A percentile compares a stretch with the other conserved stretches of the same genome.
phyloP scores from a whole-genome alignment of 192 early-diverging fungal species.

The Entomortierella parvispora region DNA sequence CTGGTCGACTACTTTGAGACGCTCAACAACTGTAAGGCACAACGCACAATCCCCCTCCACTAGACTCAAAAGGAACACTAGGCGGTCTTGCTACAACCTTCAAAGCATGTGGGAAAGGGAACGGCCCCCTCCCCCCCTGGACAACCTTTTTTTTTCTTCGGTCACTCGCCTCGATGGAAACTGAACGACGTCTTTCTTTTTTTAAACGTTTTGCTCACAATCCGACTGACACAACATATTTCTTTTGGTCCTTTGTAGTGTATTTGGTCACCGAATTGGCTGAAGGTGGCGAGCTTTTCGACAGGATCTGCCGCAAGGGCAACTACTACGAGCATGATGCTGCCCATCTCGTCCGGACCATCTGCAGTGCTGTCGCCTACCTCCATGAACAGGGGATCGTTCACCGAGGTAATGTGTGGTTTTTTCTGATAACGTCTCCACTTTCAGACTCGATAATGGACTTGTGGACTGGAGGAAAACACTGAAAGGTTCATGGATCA shows the following conservation, averaged over 20 bases:
- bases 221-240: background rate
- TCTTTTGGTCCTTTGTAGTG: constrained; percentile 45
- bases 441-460: background rate
- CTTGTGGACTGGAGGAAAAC: background rate
- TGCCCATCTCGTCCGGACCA: constrained; percentile 76
- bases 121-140: too few species aligned
- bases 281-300: constrained; percentile 94
- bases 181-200: background rate
- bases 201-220: background rate
- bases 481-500: too few species aligned
- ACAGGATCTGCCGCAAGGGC: constrained; percentile 78
- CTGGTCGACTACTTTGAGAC: constrained; percentile 87
- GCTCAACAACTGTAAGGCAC: constrained; percentile 64
- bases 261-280: constrained; percentile 84
- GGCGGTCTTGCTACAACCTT: too few species aligned
- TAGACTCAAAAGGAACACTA: too few species aligned
- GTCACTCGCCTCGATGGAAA: too few species aligned
- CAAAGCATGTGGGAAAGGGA: too few species aligned
- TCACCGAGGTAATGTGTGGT: constrained; percentile 70
- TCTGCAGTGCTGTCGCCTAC: constrained; percentile 84
- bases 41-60: too few species aligned
- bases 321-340: constrained; percentile 85
- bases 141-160: too few species aligned
- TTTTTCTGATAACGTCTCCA: too few species aligned
- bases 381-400: constrained; percentile 89